Base-by-base conservation (phyloP, 495 filamentous ascomycete species). In the Podospora comata region DNA sequence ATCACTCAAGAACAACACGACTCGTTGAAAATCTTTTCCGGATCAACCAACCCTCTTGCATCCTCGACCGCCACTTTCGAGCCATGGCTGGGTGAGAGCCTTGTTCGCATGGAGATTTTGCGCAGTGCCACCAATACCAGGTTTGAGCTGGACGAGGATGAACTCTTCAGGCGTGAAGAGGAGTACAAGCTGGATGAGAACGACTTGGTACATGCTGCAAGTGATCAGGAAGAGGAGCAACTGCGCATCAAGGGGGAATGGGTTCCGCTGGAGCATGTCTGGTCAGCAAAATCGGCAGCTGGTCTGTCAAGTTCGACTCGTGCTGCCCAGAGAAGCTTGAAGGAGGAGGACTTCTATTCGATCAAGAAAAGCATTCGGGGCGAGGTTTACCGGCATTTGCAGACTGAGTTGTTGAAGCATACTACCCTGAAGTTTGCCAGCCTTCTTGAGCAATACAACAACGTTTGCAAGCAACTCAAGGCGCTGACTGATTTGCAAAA, bases 1-100 rank as follows among this genome's bases (percentile, higher is more conserved):
- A 83, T 97, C 62, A 89, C 84, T 0, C 55, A 83, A 20, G 76
- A 72, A 0, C 94, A 97, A 70, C 79, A 80, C 26, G 76, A 85
- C 0, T 89, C 87, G n/a, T 81, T 97, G 15, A 75, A 77, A 9
- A 78, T 85, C 16, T 68, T 72, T 1, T 66, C 70, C 0, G 86
- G 86, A 19, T 80, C 84, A 0, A 48, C 39, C 39, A 48, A 48
- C 39, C 39, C 39, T 16, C 39, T 48, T 11, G 39, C 30, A 32
- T 32, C 7, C 7, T 32, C 30, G 7, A 32, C 30, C 7, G 30
- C 39, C 39, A 11, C 39, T 48, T 83, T 95, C 65, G 75, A 77
- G 3, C 74, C 82, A 15, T 94, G 91, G 91, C 79, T 95, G 39
- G 86, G 87, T 4, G 83, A 84, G 15, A 67, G 57, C 71, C 80